Percentiles rank a stretch among this genome's conserved stretches.
These are phyloP conservation scores for Sechiopsis laciniata DNA, from an alignment of 306 rosid genomes.

Conservation along the genomic window DNA sequence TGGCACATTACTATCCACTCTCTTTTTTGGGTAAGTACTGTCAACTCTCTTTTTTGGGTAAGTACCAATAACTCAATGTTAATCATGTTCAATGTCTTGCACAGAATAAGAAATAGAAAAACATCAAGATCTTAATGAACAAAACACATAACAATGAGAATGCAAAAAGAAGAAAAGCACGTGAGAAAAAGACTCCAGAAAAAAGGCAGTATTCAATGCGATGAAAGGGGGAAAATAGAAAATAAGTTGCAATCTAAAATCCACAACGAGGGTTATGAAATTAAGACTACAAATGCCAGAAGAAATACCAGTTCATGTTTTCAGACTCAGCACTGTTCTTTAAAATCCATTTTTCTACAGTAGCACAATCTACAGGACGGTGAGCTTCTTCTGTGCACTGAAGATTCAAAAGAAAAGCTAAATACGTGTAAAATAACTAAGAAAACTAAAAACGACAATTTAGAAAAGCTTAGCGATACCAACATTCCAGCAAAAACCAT, in stretches of 20 bases:
- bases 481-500: slow-evolving; percentile 67
- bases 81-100: not conserved
- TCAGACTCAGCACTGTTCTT: slow-evolving; percentile 73
- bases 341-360: slow-evolving; percentile 60
- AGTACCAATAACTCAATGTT: not conserved
- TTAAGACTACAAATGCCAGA: not conserved
- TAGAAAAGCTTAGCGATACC: slow-evolving; percentile 13
- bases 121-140: not conserved
- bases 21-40: no score
- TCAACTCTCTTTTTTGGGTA: not conserved
- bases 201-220: not conserved
- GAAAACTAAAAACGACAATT: not conserved
- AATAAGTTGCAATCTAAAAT: slow-evolving; percentile 3
- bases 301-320: slow-evolving; percentile 57
- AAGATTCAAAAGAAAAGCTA: slow-evolving; percentile 12
- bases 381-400: slow-evolving; percentile 75
- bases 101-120: not conserved
- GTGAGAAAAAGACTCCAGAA: not conserved
- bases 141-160: slow-evolving; percentile 5
- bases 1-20: not conserved
- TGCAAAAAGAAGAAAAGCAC: not conserved
- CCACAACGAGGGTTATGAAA: not conserved
- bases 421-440: not conserved
- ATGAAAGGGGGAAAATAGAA: not conserved
- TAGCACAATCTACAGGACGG: slow-evolving; percentile 77